Evolutionary conservation across 73 alveolate species (phyloP).

Genomic region (Paramecium tetraurelia): DNA sequence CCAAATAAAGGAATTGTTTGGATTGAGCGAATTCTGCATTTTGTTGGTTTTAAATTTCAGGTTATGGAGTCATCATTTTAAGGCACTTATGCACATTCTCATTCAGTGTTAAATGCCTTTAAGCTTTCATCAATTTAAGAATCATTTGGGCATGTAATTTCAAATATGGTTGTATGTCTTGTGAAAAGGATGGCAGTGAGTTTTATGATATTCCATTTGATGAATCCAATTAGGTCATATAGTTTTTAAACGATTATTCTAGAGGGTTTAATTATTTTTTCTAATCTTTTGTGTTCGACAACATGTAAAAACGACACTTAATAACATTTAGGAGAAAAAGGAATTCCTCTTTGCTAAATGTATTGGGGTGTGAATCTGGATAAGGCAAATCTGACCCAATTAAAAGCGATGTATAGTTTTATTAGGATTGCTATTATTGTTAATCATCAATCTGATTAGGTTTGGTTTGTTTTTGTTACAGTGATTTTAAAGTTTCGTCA

Average conservation of each 20-base stretch:
- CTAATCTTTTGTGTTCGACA: neutral
- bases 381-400: constrained; percentile 16
- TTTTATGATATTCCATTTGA: neutral
- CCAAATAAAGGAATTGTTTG: neutral
- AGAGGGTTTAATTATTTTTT: neutral
- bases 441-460: neutral
- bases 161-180: neutral
- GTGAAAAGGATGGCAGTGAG: neutral
- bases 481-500: neutral
- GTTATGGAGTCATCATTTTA: neutral
- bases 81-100: neutral
- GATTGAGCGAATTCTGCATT: neutral
- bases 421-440: neutral
- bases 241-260: neutral
- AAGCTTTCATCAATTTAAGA: neutral
- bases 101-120: neutral
- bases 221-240: neutral
- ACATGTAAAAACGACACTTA: neutral
- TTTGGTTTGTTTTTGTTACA: neutral
- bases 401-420: neutral
- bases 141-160: neutral
- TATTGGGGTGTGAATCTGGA: neutral
- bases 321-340: neutral
- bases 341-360: constrained; percentile 9
- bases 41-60: neutral